These are phyloP conservation scores for Schizothecium vesticola DNA, from an alignment of 495 filamentous ascomycete genomes.

Conservation along the genomic window DNA sequence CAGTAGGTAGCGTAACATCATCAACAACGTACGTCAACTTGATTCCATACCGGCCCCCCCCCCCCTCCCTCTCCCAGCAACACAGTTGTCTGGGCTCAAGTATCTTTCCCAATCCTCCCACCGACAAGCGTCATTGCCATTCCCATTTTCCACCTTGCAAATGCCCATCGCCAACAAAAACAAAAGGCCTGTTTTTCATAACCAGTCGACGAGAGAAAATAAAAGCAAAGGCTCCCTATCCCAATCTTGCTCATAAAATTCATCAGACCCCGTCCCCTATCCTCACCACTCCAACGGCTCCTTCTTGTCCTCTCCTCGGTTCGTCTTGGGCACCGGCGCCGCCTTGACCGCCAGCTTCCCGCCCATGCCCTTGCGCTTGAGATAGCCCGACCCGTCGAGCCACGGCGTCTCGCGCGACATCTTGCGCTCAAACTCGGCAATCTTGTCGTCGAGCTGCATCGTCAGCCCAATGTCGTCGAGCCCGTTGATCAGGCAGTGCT, in stretches of 20 bases:
- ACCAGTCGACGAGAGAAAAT: not conserved
- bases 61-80: not conserved
- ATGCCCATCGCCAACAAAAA: not conserved
- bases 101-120: not conserved
- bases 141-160: constrained; percentile 1
- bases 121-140: not conserved
- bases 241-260: not conserved
- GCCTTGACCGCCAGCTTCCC: constrained; percentile 74
- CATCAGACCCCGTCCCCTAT: not conserved
- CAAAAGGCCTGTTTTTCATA: not conserved
- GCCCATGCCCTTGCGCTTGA: constrained; percentile 61
- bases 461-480: constrained; percentile 96
- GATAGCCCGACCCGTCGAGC: constrained; percentile 84
- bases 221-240: not conserved
- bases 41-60: no score
- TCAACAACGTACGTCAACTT: not conserved
- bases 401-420: constrained; percentile 77
- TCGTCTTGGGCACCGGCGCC: constrained; percentile 81
- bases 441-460: constrained; percentile 86
- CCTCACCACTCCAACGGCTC: constrained; percentile 88
- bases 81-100: not conserved
- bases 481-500: constrained; percentile 91
- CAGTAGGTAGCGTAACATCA: not conserved
- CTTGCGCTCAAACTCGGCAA: constrained; percentile 72
- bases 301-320: constrained; percentile 74